Base-by-base conservation (phyloP, 2,329 filamentous ascomycete species). In the Phymatotrichopsis omnivora region DNA sequence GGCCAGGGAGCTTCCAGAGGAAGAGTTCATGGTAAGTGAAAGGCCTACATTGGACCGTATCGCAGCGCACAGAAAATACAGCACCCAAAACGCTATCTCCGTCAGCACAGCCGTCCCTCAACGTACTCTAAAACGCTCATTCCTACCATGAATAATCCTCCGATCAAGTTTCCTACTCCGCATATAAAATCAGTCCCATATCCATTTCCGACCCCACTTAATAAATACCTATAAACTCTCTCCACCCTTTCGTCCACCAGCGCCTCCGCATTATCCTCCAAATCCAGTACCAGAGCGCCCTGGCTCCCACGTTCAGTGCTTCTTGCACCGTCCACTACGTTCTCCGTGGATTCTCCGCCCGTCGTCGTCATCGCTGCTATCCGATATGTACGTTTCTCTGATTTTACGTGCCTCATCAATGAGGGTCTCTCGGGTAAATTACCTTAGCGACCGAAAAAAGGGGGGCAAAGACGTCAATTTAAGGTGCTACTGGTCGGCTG, bases 41-140 rank as follows among this genome's bases (percentile, higher is more conserved):
- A 94, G 78, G 51, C 85, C 85, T 55, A 94, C 84, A 64, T 93
- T 94, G 58, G 85, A 91, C 41, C 85, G 79, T 59, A 94, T 91
- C 50, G 85, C 86, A 0, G 85, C 91, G 70, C 85, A 91, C 54
- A 94, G 74, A 61, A 94, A 94, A 67, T 94, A 94, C 12, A 94
- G 72, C 12, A 80, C 64, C 86, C 86, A 94, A 64, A 94, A 89
- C 23, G 86, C 84, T 73, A 51, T 17, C 20, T 7, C 42, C 14
- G 29, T 42, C 28, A 44, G 46, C 11, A 5, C n/a, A n/a, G n/a
- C n/a, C n/a, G n/a, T n/a, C n/a, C n/a, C n/a, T n/a, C n/a, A n/a
- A 5, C 28, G 16, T 3, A 12, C 17, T 17, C 2, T 16, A 19
- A 30, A 33, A 31, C n/a, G n/a, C n/a, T n/a, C n/a, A n/a, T n/a